Conservation (phyloP, 116 monocot species). For the Iris pallida region DNA sequence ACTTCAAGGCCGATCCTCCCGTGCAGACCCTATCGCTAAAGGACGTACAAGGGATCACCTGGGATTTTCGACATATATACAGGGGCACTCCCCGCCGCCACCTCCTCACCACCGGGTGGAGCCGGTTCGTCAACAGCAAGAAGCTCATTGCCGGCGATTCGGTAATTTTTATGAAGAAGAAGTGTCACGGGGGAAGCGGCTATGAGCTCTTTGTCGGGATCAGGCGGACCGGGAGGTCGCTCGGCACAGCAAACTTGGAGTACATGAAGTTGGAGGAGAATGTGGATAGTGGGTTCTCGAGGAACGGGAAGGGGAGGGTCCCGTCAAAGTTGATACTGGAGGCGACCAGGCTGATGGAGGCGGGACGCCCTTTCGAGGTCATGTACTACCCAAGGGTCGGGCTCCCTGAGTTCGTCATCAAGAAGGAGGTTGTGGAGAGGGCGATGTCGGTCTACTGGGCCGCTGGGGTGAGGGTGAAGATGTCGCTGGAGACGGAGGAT, state of each 20-base stretch:
- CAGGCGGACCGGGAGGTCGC: constrained; percentile 14
- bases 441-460: constrained; percentile 22
- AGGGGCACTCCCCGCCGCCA: constrained; percentile 52
- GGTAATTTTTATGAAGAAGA: constrained; percentile 29
- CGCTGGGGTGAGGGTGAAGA: constrained; percentile 34
- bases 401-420: constrained; percentile 38
- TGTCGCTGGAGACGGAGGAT: constrained; percentile 30
- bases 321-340: constrained; percentile 30
- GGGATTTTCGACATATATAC: constrained; percentile 53
- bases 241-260: background rate
- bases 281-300: constrained; percentile 2
- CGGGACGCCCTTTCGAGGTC: constrained; percentile 31
- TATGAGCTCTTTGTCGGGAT: constrained; percentile 32
- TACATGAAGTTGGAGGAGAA: background rate
- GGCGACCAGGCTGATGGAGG: constrained; percentile 23
- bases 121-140: constrained; percentile 50
- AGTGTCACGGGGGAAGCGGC: background rate
- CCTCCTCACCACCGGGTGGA: constrained; percentile 60
- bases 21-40: constrained; percentile 26
- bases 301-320: constrained; percentile 25
- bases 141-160: constrained; percentile 45
- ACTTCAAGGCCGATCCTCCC: constrained; percentile 20
- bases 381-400: constrained; percentile 34
- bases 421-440: constrained; percentile 25
- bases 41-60: constrained; percentile 29